Percentiles rank a stretch among this genome's conserved stretches.
Evolutionary conservation across 2,329 filamentous ascomycete genomes (phyloP).

Genomic region (Trichoderma polysporum): DNA sequence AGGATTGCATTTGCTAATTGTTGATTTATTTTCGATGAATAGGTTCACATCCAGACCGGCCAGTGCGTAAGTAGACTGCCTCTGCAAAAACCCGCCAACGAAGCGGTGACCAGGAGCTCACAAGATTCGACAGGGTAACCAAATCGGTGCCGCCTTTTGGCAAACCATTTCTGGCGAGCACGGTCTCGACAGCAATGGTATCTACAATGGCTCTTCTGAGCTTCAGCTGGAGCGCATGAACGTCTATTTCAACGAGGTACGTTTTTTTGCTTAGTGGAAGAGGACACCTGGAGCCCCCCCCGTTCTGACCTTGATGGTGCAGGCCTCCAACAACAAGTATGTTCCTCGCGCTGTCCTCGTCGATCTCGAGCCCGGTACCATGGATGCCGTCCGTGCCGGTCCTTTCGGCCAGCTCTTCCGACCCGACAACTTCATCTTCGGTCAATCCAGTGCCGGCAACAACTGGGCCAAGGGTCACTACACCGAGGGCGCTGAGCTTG

Average conservation of each 20-base stretch:
- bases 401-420: conserved; percentile 99
- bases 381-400: conserved; percentile 97
- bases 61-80: conserved; percentile 74
- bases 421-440: conserved; percentile 99
- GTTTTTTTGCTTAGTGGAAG: neutral
- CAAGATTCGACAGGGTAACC: conserved; percentile 76
- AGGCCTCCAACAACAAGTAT: conserved; percentile 98
- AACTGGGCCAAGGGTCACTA: conserved; percentile 99
- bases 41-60: conserved; percentile 99
- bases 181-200: conserved; percentile 94
- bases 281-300: neutral
- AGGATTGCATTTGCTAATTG: conserved; percentile 52
- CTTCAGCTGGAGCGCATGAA: conserved; percentile 99
- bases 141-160: conserved; percentile 99
- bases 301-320: conserved; percentile 18
- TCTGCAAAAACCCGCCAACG: neutral
- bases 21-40: conserved; percentile 49
- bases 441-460: conserved; percentile 99
- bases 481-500: conserved; percentile 98
- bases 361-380: conserved; percentile 98
- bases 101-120: conserved; percentile 35
- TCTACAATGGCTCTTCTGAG: conserved; percentile 98
- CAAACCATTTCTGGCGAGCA: conserved; percentile 87
- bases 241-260: conserved; percentile 89
- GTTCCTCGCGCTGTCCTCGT: conserved; percentile 98